A percentile compares a stretch with the other conserved stretches of the same genome.
These are phyloP conservation scores for Colletotrichum camelliae DNA, from an alignment of 2,329 filamentous ascomycete genomes.

Conservation along the genomic window DNA sequence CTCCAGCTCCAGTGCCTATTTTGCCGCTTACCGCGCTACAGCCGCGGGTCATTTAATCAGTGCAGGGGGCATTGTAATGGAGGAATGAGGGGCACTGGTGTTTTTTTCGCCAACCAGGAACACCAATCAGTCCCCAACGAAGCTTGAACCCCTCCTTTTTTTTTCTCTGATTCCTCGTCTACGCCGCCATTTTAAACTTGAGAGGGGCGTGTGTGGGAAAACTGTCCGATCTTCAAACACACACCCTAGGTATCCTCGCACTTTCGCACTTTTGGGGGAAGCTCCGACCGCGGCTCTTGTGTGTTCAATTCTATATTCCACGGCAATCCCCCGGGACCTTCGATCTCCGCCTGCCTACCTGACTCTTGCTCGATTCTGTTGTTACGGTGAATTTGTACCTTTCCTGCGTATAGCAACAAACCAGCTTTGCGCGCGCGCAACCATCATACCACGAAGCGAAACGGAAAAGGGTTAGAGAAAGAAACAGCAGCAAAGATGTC, in stretches of 20 bases:
- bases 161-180: background rate
- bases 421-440: background rate
- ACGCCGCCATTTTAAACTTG: background rate
- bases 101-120: background rate
- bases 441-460: background rate
- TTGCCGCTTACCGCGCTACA: background rate
- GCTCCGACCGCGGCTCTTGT: background rate
- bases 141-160: background rate
- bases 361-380: background rate
- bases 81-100: background rate
- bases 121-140: background rate
- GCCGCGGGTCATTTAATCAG: background rate
- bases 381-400: background rate
- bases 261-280: background rate
- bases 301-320: background rate
- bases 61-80: background rate
- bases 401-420: background rate
- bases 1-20: background rate
- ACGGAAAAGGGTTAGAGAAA: background rate
- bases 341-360: background rate
- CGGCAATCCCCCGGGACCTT: background rate
- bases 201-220: background rate
- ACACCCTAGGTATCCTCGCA: background rate
- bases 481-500: conserved; percentile 26
- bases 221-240: background rate